Conservation (phyloP, 495 filamentous ascomycete species). For the Aspergillus baeticus region DNA sequence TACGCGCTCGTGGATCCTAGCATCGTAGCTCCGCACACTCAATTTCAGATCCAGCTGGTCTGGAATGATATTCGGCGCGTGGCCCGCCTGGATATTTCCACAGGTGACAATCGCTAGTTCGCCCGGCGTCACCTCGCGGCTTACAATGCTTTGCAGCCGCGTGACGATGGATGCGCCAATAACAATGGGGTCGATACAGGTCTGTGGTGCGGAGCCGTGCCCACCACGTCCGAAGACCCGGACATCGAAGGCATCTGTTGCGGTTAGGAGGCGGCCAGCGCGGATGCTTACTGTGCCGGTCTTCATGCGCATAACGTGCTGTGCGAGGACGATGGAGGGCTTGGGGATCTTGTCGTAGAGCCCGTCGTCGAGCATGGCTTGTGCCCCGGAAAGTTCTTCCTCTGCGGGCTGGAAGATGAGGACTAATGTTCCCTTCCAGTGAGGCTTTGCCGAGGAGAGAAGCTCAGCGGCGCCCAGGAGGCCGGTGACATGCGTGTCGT, state of each 20-base stretch:
- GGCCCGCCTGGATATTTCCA: constrained; percentile 50
- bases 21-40: constrained; percentile 44
- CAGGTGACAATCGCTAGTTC: constrained; percentile 56
- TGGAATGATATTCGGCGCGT: constrained; percentile 54
- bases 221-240: constrained; percentile 51
- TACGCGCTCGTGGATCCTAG: constrained; percentile 40
- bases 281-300: constrained; percentile 38
- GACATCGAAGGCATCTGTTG: constrained; percentile 43
- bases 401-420: constrained; percentile 62
- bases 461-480: constrained; percentile 51
- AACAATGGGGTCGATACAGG: constrained; percentile 56
- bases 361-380: constrained; percentile 61
- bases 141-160: constrained; percentile 55
- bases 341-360: constrained; percentile 49
- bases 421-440: constrained; percentile 58
- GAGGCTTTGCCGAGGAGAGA: constrained; percentile 33
- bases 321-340: constrained; percentile 57
- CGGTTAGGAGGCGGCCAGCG: constrained; percentile 29
- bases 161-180: constrained; percentile 51
- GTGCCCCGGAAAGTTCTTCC: constrained; percentile 54
- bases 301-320: constrained; percentile 53
- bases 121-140: constrained; percentile 49
- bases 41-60: constrained; percentile 48
- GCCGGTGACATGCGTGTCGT: constrained; percentile 59
- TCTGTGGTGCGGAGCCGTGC: constrained; percentile 51